Conservation (phyloP, 2,329 filamentous ascomycete species). For the Claviceps sorghi region DNA sequence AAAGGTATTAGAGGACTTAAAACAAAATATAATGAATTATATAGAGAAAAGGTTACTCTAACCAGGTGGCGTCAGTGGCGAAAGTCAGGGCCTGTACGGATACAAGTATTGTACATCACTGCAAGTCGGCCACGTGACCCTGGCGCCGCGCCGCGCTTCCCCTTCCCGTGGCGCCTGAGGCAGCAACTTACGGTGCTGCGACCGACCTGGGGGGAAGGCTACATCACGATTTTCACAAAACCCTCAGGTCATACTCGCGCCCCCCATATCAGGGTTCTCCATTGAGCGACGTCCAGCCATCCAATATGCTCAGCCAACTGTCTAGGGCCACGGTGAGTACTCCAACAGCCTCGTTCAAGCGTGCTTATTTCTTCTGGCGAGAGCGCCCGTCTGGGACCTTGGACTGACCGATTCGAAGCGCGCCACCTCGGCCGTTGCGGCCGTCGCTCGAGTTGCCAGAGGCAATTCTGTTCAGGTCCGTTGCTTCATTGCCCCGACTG, state of each 20-base stretch:
- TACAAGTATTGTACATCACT: not conserved
- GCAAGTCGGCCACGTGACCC: not conserved
- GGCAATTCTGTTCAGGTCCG: conserved; percentile 32
- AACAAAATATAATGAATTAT: no score
- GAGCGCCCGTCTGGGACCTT: not conserved
- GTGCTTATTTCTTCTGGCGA: not conserved
- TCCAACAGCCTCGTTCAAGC: not conserved
- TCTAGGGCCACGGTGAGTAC: conserved; percentile 40
- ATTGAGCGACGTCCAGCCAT: conserved; percentile 33
- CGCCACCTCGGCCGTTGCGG: conserved; percentile 35
- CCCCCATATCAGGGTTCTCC: conserved; percentile 20
- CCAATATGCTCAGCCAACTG: conserved; percentile 42
- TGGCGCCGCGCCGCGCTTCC: not conserved
- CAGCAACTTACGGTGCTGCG: conserved; percentile 9
- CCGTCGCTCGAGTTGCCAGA: conserved; percentile 30
- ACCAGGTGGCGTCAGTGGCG: no score
- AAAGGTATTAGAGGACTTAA: no score
- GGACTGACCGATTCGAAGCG: conserved; percentile 22
- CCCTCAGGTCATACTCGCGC: conserved; percentile 21
- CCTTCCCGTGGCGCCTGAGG: conserved; percentile 11
- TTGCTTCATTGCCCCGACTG: conserved; percentile 45
- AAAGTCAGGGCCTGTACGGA: no score
- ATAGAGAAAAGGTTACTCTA: no score
- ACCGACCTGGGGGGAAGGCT: conserved; percentile 14
- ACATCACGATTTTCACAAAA: conserved; percentile 33